Conservation (phyloP, 176 grass and related monocot genomes). For the Triticum turgidum region DNA sequence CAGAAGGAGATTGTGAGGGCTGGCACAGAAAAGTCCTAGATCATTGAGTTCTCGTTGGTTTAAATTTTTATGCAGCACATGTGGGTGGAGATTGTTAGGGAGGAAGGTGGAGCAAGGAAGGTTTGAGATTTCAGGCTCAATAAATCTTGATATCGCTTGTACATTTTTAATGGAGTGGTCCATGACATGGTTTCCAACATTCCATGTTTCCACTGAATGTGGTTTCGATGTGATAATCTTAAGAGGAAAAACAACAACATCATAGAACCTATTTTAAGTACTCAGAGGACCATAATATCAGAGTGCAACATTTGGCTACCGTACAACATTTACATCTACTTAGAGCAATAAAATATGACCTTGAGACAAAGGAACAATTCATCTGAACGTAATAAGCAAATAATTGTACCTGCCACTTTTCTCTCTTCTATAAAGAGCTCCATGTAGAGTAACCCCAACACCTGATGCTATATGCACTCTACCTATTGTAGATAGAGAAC, state of each 20-base stretch:
- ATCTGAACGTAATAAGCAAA: not conserved
- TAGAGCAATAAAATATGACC: not conserved
- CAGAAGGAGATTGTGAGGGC: not conserved
- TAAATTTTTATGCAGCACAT: not conserved
- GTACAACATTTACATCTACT: not conserved
- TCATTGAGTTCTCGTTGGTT: not conserved
- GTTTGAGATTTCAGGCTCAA: not conserved
- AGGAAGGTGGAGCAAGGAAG: too few species aligned
- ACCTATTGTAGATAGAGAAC: not conserved
- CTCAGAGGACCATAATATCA: not conserved
- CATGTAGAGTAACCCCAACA: not conserved
- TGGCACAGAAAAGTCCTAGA: not conserved
- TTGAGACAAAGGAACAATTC: not conserved
- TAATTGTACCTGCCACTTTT: not conserved
- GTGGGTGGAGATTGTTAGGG: not conserved
- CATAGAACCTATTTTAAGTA: not conserved
- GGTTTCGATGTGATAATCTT: not conserved
- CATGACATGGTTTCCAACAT: not conserved
- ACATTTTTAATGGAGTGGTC: not conserved
- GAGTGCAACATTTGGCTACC: not conserved
- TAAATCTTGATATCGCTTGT: not conserved
- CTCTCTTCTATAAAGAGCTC: constrained; percentile 3
- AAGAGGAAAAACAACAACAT: not conserved
- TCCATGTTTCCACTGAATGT: not conserved
- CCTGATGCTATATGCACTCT: not conserved